phyloP scores from a whole-genome alignment of 2,329 filamentous ascomycete species.

The Fusarium virguliforme region DNA sequence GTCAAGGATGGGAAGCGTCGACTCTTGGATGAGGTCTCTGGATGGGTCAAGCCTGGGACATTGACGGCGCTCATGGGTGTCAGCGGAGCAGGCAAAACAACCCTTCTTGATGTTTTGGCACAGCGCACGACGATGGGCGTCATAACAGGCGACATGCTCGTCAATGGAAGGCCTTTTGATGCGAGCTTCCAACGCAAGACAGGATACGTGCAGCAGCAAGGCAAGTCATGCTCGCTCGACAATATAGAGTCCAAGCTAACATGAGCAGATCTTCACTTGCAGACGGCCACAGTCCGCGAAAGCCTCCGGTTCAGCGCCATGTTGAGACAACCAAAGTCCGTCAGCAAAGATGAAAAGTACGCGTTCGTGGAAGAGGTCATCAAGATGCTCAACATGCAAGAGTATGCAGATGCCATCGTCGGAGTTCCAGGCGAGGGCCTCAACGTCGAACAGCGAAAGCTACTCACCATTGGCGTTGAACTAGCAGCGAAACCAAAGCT shows the following conservation, averaged over 20 bases:
- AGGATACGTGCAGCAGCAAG: conserved; percentile 79
- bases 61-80: conserved; percentile 84
- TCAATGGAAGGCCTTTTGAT: conserved; percentile 72
- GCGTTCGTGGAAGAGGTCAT: conserved; percentile 77
- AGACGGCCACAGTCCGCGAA: conserved; percentile 70
- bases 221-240: conserved; percentile 42
- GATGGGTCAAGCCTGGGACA: conserved; percentile 92
- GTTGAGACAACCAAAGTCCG: conserved; percentile 69
- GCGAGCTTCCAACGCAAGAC: conserved; percentile 75
- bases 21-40: conserved; percentile 83
- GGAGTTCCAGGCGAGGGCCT: conserved; percentile 74
- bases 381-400: conserved; percentile 76
- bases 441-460: conserved; percentile 75
- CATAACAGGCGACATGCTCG: conserved; percentile 77
- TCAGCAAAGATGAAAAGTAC: conserved; percentile 71
- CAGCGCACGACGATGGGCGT: conserved; percentile 73
- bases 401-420: conserved; percentile 77
- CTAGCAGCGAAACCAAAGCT: conserved; percentile 71
- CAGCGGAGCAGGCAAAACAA: conserved; percentile 64
- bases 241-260: conserved; percentile 17
- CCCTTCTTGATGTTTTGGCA: conserved; percentile 61
- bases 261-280: conserved; percentile 67
- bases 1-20: conserved; percentile 82
- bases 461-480: conserved; percentile 75
- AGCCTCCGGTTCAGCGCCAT: conserved; percentile 70